A percentile compares a stretch with the other conserved stretches of the same genome.
Evolutionary conservation across 805 yeast species (phyloP).

Genomic region (Pichia pseudocactophila): DNA sequence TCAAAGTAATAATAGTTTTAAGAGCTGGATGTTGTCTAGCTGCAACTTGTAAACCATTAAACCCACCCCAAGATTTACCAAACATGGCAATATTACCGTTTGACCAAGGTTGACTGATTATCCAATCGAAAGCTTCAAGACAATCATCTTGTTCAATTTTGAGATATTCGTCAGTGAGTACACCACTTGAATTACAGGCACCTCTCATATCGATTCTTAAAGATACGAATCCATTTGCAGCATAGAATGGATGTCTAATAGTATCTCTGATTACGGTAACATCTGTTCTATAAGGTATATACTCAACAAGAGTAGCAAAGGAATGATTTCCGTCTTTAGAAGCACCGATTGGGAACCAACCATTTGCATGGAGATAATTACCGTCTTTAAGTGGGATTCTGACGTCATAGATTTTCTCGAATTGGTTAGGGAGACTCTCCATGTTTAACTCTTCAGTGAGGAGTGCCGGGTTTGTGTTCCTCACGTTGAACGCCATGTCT

Average conservation of each 20-base stretch:
- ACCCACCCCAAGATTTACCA: constrained; percentile 44
- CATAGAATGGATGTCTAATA: constrained; percentile 38
- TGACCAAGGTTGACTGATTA: constrained; percentile 33
- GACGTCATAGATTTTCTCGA: constrained; percentile 29
- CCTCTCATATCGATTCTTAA: constrained; percentile 42
- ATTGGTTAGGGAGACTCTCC: constrained; percentile 23
- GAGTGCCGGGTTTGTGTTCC: constrained; percentile 24
- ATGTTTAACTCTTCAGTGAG: constrained; percentile 15
- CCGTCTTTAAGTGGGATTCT: constrained; percentile 35
- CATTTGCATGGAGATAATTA: constrained; percentile 30
- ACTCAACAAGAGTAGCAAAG: constrained; percentile 33
- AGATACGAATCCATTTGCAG: constrained; percentile 38
- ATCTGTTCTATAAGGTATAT: constrained; percentile 39
- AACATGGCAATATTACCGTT: constrained; percentile 39
- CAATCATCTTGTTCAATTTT: constrained; percentile 38
- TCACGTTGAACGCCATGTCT: constrained; percentile 36
- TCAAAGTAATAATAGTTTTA: constrained; percentile 34
- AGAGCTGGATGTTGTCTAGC: constrained; percentile 39
- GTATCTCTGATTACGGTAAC: constrained; percentile 37
- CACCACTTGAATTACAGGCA: constrained; percentile 34
- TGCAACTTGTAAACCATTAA: constrained; percentile 38
- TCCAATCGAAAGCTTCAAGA: constrained; percentile 36
- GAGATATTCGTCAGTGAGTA: constrained; percentile 34
- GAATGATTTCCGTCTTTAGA: constrained; percentile 21
- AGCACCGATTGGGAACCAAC: constrained; percentile 36